Evolutionary conservation across 2,329 filamentous ascomycete genomes (phyloP), one percentile per base, ranked within the genome.

Genomic region (Paramyrothecium roridum): DNA sequence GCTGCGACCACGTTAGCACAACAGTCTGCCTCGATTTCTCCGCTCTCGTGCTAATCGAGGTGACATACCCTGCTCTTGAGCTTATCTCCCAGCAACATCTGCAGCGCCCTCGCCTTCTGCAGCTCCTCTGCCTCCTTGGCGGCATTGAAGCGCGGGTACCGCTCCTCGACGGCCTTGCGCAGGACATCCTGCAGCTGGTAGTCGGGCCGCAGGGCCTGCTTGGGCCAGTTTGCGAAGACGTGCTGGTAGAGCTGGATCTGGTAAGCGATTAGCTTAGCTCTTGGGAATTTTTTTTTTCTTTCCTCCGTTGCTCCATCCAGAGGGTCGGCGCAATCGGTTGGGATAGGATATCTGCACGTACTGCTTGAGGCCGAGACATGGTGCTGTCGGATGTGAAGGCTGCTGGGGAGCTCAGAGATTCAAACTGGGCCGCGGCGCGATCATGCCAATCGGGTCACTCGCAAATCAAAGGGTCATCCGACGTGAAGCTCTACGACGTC

Each of bases 131-230:
- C 69, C 61, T 84, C 81, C 63, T 65, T 67, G 0, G 68, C 61
- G 0, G 71, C 67, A 52, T 64, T 66, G 54, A 65, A 66, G 3
- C 56, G 62, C 34, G 67, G 58, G 63, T 69, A 74, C 50, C 72
- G 72, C 54, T 68, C 67, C 56, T 70, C 61, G 50, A 74, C 65
- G 30, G 65, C 63, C 56, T 70, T 70, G 56, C 65, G 65, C 50
- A 88, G 71, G 34, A 82, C 76, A 60, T 83, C 78, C 63, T 82
- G 82, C 61, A 89, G 78, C 67, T 87, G 84, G 66, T 81, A 77
- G 56, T 85, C 79, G 8, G 85, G 85, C 1, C 86, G 83, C 48
- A 89, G 76, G 56, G 76, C 74, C 64, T 88, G 85, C 63, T 81
- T 80, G 48, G 86, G 86, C 86, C 86, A 89, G 59, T 78, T 77